Conservation (phyloP, 306 rosid species). For the Vigna reflexopilosa region DNA sequence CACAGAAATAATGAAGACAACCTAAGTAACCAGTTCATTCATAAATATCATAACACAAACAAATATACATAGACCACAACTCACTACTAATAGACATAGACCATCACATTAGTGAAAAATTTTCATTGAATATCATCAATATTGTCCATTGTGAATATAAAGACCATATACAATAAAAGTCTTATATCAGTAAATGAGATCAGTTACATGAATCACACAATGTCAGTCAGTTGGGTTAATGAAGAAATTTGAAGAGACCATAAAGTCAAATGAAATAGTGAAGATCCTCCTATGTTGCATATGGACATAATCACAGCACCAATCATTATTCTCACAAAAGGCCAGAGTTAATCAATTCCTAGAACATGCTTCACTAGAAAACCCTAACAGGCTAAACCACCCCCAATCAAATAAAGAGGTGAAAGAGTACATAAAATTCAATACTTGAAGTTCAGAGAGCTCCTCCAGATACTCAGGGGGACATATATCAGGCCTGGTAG, state of each 20-base stretch:
- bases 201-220: neutral
- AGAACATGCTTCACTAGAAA: slow-evolving; percentile 8
- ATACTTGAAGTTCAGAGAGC: slow-evolving; percentile 90
- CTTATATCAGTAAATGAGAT: neutral
- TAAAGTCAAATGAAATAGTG: slow-evolving; percentile 1
- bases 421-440: slow-evolving; percentile 28
- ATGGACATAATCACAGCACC: slow-evolving; percentile 25
- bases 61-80: neutral
- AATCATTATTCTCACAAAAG: slow-evolving; percentile 22
- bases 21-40: slow-evolving; percentile 38
- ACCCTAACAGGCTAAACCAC: slow-evolving; percentile 6
- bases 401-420: slow-evolving; percentile 32
- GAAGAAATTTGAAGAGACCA: neutral
- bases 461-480: slow-evolving; percentile 89
- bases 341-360: neutral
- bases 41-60: slow-evolving; percentile 6
- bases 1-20: slow-evolving; percentile 38
- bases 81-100: neutral
- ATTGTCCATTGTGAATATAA: slow-evolving; percentile 2
- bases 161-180: neutral
- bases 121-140: slow-evolving; percentile 14
- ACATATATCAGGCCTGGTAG: slow-evolving; percentile 93
- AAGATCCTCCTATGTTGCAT: slow-evolving; percentile 1
- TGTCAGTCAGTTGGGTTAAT: neutral
- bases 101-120: slow-evolving; percentile 4